Evolutionary conservation across 345 rosid species (phyloP).

Genomic region (Pseudoturritis turrita): DNA sequence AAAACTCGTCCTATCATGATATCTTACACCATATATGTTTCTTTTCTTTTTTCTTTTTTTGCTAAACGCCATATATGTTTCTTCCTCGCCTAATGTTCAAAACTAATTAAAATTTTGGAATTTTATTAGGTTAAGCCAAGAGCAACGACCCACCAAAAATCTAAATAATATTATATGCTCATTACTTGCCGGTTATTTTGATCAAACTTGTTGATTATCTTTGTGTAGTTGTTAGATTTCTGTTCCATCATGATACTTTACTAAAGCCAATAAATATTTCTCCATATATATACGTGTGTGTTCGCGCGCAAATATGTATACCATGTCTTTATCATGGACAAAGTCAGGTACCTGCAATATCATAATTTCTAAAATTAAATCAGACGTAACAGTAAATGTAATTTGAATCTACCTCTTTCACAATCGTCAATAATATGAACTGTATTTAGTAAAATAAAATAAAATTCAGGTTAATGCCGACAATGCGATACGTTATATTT

Average conservation of each 20-base stretch:
- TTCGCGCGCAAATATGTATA: slow-evolving; percentile 2
- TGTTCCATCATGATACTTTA: slow-evolving; percentile 15
- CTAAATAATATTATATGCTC: not conserved
- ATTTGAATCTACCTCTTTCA: not conserved
- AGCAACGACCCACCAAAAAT: slow-evolving; percentile 26
- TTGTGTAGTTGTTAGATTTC: slow-evolving; percentile 24
- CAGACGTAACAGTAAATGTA: not conserved
- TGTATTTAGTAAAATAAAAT: not conserved
- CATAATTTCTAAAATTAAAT: slow-evolving; percentile 3
- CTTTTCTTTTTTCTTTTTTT: no score
- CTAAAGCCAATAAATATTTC: slow-evolving; percentile 1
- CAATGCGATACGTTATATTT: not conserved
- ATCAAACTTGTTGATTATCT: slow-evolving; percentile 18
- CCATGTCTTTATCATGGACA: slow-evolving; percentile 27
- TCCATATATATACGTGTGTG: not conserved
- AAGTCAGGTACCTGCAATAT: slow-evolving; percentile 24
- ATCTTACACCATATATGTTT: not conserved
- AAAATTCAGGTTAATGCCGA: no score
- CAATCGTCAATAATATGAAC: not conserved
- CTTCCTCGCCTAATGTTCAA: slow-evolving; percentile 17
- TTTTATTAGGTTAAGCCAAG: slow-evolving; percentile 25
- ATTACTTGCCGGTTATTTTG: slow-evolving; percentile 16
- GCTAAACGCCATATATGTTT: not conserved
- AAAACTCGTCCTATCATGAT: not conserved
- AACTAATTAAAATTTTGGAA: not conserved